Base-by-base conservation (phyloP, 352 stramenopile genomes). In the Thalassiosira sp. region DNA sequence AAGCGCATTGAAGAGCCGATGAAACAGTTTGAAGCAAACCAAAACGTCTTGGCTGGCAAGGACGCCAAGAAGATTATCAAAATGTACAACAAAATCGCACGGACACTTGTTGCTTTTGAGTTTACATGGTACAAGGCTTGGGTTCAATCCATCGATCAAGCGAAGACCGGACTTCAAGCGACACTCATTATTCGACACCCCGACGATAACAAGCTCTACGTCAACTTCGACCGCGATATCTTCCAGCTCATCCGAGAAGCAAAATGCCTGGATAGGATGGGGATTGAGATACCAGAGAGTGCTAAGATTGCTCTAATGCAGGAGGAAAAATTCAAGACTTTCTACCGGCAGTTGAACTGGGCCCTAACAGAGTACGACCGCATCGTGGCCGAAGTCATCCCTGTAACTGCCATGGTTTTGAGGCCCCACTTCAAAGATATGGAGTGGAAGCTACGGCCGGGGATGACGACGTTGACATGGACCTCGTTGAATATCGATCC, bases 401-500 rank as follows among this genome's bases (percentile, higher is more conserved):
- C 96, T 0, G 96, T 98, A n/a, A 98, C 96, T 3, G 95, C 96
- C 0, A 96, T 97, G 89, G 76, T 91, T 8, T 57, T 91, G 24
- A 92, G 94, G n/a, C 95, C 97, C 3, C 96, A 98, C 69, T 98
- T 99, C 65, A 98, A 98, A 67, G 97, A 99, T 83, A 98, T 99
- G 95, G 96, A 99, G 82, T 98, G 98, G 88, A 98, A 98, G 77
- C 78, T 99, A 7, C 94, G 97, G 2, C 97, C 97, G 1, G 97
- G 97, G 15, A 99, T 99, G 96, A 98, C 98, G 74, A 98, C 96
- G n/a, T 86, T 99, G 2, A 99, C 97, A 3, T 99, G 97, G 97
- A 99, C 96, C 11, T 98, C 95, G 54, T 98, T 99, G 96, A 99
- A 99, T 81, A 99, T 99, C 61, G 96, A 99, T 74, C 94, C 95